Evolutionary conservation across 352 stramenopile species (phyloP).

Genomic region (Phytophthora pistaciae): DNA sequence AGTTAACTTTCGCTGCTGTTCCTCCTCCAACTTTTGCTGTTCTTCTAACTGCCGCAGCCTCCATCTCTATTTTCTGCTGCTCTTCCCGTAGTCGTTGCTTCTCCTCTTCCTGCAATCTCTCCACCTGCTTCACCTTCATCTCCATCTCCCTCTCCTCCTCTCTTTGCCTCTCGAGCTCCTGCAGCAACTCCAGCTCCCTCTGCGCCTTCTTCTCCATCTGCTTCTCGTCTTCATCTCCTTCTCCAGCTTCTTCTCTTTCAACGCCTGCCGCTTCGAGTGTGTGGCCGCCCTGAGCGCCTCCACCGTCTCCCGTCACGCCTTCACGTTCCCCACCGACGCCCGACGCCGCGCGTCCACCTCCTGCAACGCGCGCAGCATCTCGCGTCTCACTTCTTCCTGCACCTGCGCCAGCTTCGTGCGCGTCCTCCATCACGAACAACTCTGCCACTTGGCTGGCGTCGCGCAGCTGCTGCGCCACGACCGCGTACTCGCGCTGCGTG

Average conservation of each 20-base stretch:
- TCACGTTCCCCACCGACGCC: conserved; percentile 20
- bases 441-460: conserved; percentile 21
- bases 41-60: background rate
- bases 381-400: conserved; percentile 12
- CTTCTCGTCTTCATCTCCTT: conserved; percentile 8
- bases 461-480: conserved; percentile 37
- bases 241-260: conserved; percentile 13
- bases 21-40: background rate
- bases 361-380: conserved; percentile 17
- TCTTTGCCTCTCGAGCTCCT: too few species aligned
- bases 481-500: conserved; percentile 21
- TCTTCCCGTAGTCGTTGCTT: conserved; percentile 13
- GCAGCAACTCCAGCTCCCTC: too few species aligned
- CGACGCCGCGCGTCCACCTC: conserved; percentile 18
- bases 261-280: conserved; percentile 21
- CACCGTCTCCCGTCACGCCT: conserved; percentile 29
- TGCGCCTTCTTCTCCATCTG: conserved; percentile 1
- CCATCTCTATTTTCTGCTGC: background rate
- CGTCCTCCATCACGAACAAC: conserved; percentile 34
- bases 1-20: background rate
- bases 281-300: conserved; percentile 24
- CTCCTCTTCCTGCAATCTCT: conserved; percentile 1
- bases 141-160: conserved; percentile 1
- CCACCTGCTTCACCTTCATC: conserved; percentile 1
- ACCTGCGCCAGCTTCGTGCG: conserved; percentile 16